phyloP scores from a whole-genome alignment of 116 monocot genomes.

The Papilionanthe hybrid region DNA sequence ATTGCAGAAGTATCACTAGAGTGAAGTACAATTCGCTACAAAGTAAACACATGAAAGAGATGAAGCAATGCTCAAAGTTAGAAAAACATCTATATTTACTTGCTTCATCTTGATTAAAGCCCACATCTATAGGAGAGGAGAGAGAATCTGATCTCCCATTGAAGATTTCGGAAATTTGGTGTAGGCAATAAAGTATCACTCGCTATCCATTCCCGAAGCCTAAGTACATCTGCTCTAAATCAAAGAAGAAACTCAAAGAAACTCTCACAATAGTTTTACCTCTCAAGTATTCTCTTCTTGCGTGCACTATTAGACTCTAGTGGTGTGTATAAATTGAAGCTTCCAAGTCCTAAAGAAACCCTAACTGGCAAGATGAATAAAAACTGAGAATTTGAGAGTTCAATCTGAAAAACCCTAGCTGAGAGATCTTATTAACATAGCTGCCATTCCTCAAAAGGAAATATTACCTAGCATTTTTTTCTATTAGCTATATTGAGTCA shows the following conservation, averaged over 20 bases:
- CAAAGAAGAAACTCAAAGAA: neutral
- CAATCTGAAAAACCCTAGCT: neutral
- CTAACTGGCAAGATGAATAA: too few relatives aligned
- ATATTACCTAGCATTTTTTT: neutral
- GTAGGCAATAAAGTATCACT: neutral
- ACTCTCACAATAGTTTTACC: neutral
- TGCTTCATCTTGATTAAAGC: too few relatives aligned
- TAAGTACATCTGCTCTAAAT: neutral
- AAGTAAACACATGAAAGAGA: neutral
- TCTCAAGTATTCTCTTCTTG: neutral
- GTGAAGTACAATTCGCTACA: neutral
- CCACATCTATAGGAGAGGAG: neutral
- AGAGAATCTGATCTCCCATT: neutral
- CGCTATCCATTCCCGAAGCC: neutral
- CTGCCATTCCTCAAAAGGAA: neutral
- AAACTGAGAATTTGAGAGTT: neutral
- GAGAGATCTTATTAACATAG: neutral
- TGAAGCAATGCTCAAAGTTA: too few relatives aligned
- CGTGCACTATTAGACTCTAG: neutral
- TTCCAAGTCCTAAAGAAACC: neutral
- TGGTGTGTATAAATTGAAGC: neutral
- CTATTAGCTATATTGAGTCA: neutral
- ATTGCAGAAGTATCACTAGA: neutral
- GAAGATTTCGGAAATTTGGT: neutral
- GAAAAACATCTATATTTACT: too few relatives aligned